phyloP scores from a whole-genome alignment of 2,329 filamentous ascomycete genomes.

The Pseudopithomyces maydicus region DNA sequence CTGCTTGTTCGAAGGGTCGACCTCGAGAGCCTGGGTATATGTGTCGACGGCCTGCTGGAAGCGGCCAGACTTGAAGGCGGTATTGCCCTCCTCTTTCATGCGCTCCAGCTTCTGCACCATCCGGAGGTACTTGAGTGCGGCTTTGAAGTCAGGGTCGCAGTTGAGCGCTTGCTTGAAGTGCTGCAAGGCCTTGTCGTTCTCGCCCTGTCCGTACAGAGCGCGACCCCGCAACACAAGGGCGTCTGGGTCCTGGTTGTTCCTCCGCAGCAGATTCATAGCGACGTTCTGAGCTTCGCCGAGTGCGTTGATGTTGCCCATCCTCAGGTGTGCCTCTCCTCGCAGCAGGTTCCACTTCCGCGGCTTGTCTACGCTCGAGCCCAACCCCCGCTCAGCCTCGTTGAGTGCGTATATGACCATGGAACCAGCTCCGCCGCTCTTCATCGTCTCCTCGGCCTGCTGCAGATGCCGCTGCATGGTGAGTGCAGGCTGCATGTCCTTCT shows the following conservation, averaged over 20 bases:
- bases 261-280: conserved; percentile 82
- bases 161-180: conserved; percentile 88
- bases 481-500: conserved; percentile 84
- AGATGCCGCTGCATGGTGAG: conserved; percentile 85
- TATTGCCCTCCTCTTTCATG: conserved; percentile 93
- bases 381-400: conserved; percentile 82
- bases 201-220: conserved; percentile 86
- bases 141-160: conserved; percentile 89
- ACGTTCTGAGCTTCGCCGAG: conserved; percentile 91
- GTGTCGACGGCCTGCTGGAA: conserved; percentile 82
- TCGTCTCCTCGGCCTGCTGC: conserved; percentile 75
- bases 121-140: conserved; percentile 85
- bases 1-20: conserved; percentile 87
- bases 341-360: conserved; percentile 94
- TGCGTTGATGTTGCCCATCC: conserved; percentile 88
- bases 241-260: conserved; percentile 91
- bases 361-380: conserved; percentile 75
- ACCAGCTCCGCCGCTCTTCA: conserved; percentile 75
- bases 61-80: conserved; percentile 82
- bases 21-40: conserved; percentile 79
- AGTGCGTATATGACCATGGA: conserved; percentile 93
- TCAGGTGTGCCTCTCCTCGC: conserved; percentile 87
- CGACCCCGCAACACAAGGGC: conserved; percentile 87
- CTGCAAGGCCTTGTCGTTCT: conserved; percentile 92
- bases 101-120: conserved; percentile 90